phyloP scores from a whole-genome alignment of 345 rosid species.

The Anacardium occidentale region DNA sequence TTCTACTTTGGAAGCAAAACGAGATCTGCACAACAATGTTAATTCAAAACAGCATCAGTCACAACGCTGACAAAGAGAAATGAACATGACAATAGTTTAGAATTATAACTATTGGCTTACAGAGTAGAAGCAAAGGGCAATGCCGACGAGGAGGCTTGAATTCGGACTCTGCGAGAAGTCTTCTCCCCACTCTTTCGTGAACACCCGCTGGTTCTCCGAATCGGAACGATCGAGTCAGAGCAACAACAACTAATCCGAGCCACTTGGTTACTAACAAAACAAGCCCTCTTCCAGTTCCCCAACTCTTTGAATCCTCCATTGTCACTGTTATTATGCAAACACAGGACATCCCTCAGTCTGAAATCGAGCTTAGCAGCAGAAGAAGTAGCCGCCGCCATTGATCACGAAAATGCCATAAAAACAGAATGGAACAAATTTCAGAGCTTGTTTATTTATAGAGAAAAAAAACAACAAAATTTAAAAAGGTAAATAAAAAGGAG shows the following conservation, averaged over 20 bases:
- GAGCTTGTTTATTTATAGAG: neutral
- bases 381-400: constrained; percentile 60
- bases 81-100: no score
- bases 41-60: neutral
- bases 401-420: constrained; percentile 47
- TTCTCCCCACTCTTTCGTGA: constrained; percentile 39
- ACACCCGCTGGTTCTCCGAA: constrained; percentile 25
- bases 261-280: constrained; percentile 24
- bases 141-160: constrained; percentile 52
- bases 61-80: neutral
- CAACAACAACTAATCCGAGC: constrained; percentile 48
- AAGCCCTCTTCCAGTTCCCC: constrained; percentile 30
- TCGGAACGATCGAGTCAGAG: constrained; percentile 61
- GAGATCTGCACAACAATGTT: constrained; percentile 44
- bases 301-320: constrained; percentile 27
- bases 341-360: constrained; percentile 32
- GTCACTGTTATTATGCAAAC: constrained; percentile 14
- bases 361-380: constrained; percentile 65
- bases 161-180: constrained; percentile 48
- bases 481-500: neutral
- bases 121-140: constrained; percentile 79
- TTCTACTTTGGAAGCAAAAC: constrained; percentile 65
- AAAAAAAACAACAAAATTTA: neutral
- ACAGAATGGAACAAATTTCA: neutral
- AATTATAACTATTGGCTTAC: constrained; percentile 32